phyloP scores from a whole-genome alignment of 495 filamentous ascomycete genomes.

The Xylaria palmicola region DNA sequence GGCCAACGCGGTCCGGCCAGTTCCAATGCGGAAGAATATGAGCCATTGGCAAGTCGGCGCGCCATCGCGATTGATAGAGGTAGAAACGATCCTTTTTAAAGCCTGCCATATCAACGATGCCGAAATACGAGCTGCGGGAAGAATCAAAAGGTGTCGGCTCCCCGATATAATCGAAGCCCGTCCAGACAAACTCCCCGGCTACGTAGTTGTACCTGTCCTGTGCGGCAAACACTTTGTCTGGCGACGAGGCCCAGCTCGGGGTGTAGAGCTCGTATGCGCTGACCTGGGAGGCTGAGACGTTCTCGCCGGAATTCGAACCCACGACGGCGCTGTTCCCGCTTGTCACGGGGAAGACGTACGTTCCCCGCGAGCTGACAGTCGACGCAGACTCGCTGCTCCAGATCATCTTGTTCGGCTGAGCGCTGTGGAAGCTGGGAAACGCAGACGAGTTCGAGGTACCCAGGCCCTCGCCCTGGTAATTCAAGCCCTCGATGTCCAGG shows the following conservation, averaged over 20 bases:
- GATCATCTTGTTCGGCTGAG: constrained; percentile 46
- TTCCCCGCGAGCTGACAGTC: constrained; percentile 44
- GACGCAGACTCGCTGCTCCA: constrained; percentile 45
- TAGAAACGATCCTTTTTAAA: constrained; percentile 52
- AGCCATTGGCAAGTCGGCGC: constrained; percentile 38
- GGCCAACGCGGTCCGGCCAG: constrained; percentile 45
- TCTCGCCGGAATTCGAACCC: constrained; percentile 22
- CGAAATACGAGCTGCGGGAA: constrained; percentile 48
- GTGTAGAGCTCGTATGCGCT: constrained; percentile 51
- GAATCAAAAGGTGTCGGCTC: constrained; percentile 47
- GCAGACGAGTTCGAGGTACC: constrained; percentile 32
- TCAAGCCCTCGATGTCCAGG: constrained; percentile 45
- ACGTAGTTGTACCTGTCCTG: constrained; percentile 47
- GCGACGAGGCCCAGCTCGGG: constrained; percentile 39
- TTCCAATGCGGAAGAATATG: constrained; percentile 54
- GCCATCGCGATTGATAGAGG: constrained; percentile 49
- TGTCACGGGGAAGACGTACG: constrained; percentile 50
- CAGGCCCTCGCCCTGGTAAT: constrained; percentile 52
- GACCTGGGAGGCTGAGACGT: constrained; percentile 30
- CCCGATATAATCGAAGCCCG: constrained; percentile 51
- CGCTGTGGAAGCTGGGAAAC: constrained; percentile 37
- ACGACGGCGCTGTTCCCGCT: constrained; percentile 31
- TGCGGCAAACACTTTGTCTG: constrained; percentile 47
- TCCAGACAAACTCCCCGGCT: constrained; percentile 52
- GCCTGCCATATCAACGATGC: constrained; percentile 51